A percentile compares a stretch with the other conserved stretches of the same genome.
phyloP scores from a whole-genome alignment of 2,329 filamentous ascomycete genomes.

The Neonectria ditissima region DNA sequence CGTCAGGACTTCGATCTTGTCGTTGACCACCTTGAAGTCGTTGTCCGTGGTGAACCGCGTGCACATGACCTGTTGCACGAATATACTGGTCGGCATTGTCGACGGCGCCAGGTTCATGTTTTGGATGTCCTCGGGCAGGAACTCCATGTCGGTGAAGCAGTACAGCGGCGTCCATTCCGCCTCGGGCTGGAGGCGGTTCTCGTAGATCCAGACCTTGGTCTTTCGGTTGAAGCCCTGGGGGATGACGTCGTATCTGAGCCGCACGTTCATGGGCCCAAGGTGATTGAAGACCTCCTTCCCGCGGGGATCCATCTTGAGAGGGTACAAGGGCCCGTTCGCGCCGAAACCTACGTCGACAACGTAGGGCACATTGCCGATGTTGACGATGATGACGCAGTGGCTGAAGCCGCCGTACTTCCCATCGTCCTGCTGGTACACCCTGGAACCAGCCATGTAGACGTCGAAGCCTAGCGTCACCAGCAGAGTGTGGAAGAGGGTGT shows the following conservation, averaged over 20 bases:
- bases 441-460: constrained; percentile 63
- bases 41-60: constrained; percentile 49
- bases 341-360: constrained; percentile 73
- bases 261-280: constrained; percentile 59
- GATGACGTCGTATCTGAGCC: constrained; percentile 53
- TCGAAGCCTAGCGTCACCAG: constrained; percentile 61
- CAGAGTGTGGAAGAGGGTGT: constrained; percentile 59
- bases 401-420: constrained; percentile 36
- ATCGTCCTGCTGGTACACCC: constrained; percentile 45
- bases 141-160: constrained; percentile 64
- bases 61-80: constrained; percentile 53
- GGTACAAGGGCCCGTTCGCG: constrained; percentile 53
- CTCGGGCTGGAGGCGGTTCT: constrained; percentile 35
- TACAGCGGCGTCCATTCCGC: constrained; percentile 61
- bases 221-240: constrained; percentile 47
- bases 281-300: constrained; percentile 45
- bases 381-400: constrained; percentile 72
- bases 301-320: constrained; percentile 47
- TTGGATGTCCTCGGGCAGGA: constrained; percentile 59
- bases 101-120: constrained; percentile 58
- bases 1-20: constrained; percentile 57
- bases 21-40: constrained; percentile 56
- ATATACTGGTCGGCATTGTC: constrained; percentile 51
- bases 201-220: constrained; percentile 56
- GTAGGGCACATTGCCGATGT: constrained; percentile 60